phyloP scores from a whole-genome alignment of 352 stramenopile species.

The Globisporangium mamillatum region DNA sequence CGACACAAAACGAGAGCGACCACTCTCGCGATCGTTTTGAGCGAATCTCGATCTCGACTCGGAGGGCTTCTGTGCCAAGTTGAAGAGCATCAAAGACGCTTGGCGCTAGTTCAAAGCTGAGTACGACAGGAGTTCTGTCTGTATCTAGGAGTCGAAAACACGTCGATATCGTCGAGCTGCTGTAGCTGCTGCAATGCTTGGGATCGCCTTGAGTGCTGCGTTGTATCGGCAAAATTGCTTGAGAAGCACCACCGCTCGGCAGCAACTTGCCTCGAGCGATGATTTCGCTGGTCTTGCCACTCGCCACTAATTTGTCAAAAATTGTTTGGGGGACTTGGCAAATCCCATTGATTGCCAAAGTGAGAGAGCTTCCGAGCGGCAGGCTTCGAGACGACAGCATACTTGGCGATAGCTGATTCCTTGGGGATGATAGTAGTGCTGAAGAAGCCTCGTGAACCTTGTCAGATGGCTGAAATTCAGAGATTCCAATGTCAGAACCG shows the following conservation, averaged over 20 bases:
- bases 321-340: neutral
- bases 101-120: slow-evolving; percentile 9
- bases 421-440: neutral
- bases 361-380: slow-evolving; percentile 5
- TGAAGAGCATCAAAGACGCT: slow-evolving; percentile 12
- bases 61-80: slow-evolving; percentile 1
- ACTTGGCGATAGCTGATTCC: neutral
- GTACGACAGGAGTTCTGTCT: neutral
- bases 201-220: neutral
- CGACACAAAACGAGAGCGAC: slow-evolving; percentile 12
- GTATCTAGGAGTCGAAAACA: slow-evolving; percentile 4
- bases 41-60: slow-evolving; percentile 13
- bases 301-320: neutral
- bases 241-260: neutral
- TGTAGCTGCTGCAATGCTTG: neutral
- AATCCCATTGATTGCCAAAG: slow-evolving; percentile 3
- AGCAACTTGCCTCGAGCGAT: slow-evolving; percentile 1
- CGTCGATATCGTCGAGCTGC: neutral
- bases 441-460: neutral
- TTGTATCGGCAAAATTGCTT: neutral
- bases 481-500: neutral
- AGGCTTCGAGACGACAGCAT: neutral
- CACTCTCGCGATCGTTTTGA: slow-evolving; percentile 11
- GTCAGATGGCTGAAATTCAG: no score
- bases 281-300: neutral